A percentile compares a stretch with the other conserved stretches of the same genome.
phyloP scores from a whole-genome alignment of 1,139 yeast genomes.

The Lodderomyces metapsilosis region DNA sequence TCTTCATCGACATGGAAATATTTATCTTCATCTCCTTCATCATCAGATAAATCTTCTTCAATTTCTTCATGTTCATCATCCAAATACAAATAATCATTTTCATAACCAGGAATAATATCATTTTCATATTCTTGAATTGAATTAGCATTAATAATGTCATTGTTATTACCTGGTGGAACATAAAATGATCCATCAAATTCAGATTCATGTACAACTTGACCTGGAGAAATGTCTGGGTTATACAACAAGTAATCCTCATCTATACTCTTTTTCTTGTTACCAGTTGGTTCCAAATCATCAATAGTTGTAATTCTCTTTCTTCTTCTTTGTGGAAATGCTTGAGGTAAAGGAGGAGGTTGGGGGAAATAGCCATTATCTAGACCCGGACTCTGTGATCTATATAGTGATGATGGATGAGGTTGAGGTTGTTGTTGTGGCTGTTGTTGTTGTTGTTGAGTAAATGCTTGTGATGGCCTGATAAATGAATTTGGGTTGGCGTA shows the following conservation, averaged over 20 bases:
- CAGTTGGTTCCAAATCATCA: conserved; percentile 19
- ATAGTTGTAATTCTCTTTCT: conserved; percentile 39
- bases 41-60: conserved; percentile 39
- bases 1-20: conserved; percentile 41
- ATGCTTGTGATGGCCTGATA: conserved; percentile 19
- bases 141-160: conserved; percentile 2
- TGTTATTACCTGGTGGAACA: conserved; percentile 21
- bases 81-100: conserved; percentile 33
- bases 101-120: conserved; percentile 31
- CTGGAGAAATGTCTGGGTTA: conserved; percentile 46
- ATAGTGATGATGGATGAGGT: conserved; percentile 2
- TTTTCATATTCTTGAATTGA: conserved; percentile 6
- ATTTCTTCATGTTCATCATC: conserved; percentile 33
- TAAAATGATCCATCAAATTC: conserved; percentile 28
- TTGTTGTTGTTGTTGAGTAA: conserved; percentile 6
- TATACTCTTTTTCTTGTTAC: conserved; percentile 19
- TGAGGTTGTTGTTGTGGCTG: conserved; percentile 7
- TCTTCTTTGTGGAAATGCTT: conserved; percentile 20
- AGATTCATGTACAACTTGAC: conserved; percentile 32
- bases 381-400: conserved; percentile 1
- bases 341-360: conserved; percentile 16
- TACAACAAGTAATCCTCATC: conserved; percentile 41
- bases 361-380: neutral
- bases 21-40: conserved; percentile 38
- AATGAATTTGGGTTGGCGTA: conserved; percentile 41